Evolutionary conservation across 768 basidiomycete genomes (phyloP), one percentile per base, ranked within the genome.

Genomic region (Cyathus striatus): DNA sequence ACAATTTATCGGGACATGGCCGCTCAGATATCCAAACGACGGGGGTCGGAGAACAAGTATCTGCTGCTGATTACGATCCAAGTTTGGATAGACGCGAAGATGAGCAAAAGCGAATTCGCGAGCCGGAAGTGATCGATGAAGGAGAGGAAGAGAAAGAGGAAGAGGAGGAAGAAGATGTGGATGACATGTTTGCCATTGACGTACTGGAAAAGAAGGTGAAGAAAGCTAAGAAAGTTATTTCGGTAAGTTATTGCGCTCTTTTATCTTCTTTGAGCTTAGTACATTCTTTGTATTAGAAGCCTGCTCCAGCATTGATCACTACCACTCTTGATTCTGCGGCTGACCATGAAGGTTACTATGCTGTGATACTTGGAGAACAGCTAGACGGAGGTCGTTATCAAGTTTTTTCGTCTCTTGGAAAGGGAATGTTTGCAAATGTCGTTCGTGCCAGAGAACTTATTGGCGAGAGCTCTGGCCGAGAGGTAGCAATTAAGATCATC

Each of bases 351-450:
- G 96, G 96, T 1, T 98, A 98, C 61, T 99, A 98, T 59, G 81
- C 82, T 45, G 79, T 96, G 41, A 90, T 94, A 40, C 79, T 97
- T 13, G 96, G 95, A 34, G 96, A 99, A 64, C 83, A 91, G 46
- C 72, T 99, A 14, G 94, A 96, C 55, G 79, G 83, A 21, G 93
- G 90, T 4, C 79, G 87, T 32, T 99, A 98, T 59, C 91, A 96
- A 60, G 91, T 99, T 7, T 93, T 88, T 51, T 91, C 90, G 38
- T 89, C 81, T 38, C 72, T 98, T n/a, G 96, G 96, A 14, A 94
- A 95, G 60, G 96, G 96, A 38, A 99, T 99, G 95, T 99, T 98
- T 60, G 92, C 93, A 38, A 91, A 90, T 43, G 96, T 99, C 39
- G 92, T 97, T 21, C 79, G 89, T 36, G 95, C 94, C 6, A 81